Base-by-base conservation (phyloP, 2,329 filamentous ascomycete species). In the Blumeriella jaapii region DNA sequence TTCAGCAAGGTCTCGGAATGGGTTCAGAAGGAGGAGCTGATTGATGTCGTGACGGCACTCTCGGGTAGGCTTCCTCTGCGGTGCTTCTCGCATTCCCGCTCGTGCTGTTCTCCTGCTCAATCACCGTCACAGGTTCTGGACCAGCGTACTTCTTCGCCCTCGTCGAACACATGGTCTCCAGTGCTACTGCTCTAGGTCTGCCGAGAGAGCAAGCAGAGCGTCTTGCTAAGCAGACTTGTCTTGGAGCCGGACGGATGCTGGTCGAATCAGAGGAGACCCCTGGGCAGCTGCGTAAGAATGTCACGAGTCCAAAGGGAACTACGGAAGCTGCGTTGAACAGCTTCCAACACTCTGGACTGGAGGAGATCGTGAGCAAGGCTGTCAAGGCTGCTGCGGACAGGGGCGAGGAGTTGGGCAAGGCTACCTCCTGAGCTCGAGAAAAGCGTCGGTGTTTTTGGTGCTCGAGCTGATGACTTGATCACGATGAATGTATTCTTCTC, bases 111-210 rank as follows among this genome's bases (percentile, higher is more conserved):
- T 6, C 2, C 24, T 20, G 10, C 33, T 36, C 5, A 36, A 8
- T 6, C 9, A 29, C 2, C 6, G 20, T 7, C 7, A 25, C 13
- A 36, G 34, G 34, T 17, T 36, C 34, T 1, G 34, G 34, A 19
- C 34, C 34, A 30, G 34, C 34, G 18, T 36, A 36, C 28, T 36
- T 36, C 27, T 36, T 36, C 11, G 19, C 31, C 11, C 27, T 36
- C 9, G 34, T 36, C 11, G 34, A 36, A 22, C 34, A 36, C 7
- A 36, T 36, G 34, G 27, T 36, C 14, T 26, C 34, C 9, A 31
- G 34, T 26, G 34, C 34, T 14, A 30, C 15, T 25, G 34, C 34
- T 3, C 27, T 36, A 2, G 34, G 34, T 11, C 20, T 36, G 34
- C 34, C 34, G 12, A 31, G 34, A 26, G 34, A 36, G 14, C 34